phyloP scores from a whole-genome alignment of 225 moss, liverwort and hornwort genomes.

The Neckera pumila region DNA sequence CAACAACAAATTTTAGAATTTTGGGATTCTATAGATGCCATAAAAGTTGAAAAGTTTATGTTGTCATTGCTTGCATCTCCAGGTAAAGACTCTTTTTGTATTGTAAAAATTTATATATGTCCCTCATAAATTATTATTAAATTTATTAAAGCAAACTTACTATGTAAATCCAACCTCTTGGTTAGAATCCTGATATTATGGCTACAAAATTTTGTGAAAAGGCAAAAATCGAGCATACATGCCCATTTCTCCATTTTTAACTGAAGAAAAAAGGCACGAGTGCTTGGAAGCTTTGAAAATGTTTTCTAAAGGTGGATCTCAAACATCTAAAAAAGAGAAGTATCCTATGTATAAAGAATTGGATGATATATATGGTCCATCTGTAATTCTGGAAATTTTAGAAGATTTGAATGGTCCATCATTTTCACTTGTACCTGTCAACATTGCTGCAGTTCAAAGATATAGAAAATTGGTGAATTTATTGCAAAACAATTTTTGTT shows the following conservation, averaged over 20 bases:
- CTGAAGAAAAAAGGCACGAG: slow-evolving; percentile 26
- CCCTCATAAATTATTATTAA: not conserved
- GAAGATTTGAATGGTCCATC: not conserved
- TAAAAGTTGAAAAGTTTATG: slow-evolving; percentile 38
- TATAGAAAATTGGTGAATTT: slow-evolving; percentile 49
- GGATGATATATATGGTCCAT: slow-evolving; percentile 41
- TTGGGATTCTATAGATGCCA: slow-evolving; percentile 20
- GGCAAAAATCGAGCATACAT: slow-evolving; percentile 16
- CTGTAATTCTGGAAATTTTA: not conserved
- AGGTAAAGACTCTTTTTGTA: slow-evolving; percentile 7
- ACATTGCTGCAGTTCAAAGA: slow-evolving; percentile 25
- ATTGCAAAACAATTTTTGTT: not conserved
- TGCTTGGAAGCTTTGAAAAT: slow-evolving; percentile 45
- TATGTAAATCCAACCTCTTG: not conserved
- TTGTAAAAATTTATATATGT: not conserved
- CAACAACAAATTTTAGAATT: not conserved
- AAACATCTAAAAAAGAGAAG: not conserved
- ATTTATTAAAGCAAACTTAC: not conserved
- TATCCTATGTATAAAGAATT: slow-evolving; percentile 6
- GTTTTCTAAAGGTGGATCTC: slow-evolving; percentile 19
- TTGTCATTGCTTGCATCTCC: slow-evolving; percentile 43
- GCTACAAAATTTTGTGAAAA: not conserved
- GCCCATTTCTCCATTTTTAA: slow-evolving; percentile 34
- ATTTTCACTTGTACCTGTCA: not conserved
- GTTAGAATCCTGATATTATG: not conserved